Percentiles rank a stretch among this genome's conserved stretches.
These are phyloP conservation scores for Colletotrichum salicis DNA, from an alignment of 2,329 filamentous ascomycete genomes.

Conservation along the genomic window DNA sequence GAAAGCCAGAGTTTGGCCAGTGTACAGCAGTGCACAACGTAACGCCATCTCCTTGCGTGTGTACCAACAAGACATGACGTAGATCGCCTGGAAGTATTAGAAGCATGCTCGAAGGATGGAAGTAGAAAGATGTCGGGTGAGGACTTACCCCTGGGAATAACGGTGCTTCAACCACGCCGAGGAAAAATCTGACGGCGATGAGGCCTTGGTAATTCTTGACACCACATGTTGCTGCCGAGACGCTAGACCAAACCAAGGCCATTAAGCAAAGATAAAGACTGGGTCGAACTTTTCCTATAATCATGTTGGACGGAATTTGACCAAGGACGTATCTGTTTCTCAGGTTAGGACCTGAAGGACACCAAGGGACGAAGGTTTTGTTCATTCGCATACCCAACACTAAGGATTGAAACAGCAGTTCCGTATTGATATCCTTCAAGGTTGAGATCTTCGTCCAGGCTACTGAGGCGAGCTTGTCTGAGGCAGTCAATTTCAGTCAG, in stretches of 20 bases:
- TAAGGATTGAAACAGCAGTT: conserved; percentile 41
- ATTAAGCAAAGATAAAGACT: conserved; percentile 36
- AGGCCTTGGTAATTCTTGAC: conserved; percentile 37
- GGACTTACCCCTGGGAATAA: conserved; percentile 36
- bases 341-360: accelerated
- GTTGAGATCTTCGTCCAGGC: conserved; percentile 40
- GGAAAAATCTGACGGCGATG: conserved; percentile 35
- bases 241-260: conserved; percentile 36
- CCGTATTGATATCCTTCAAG: conserved; percentile 40
- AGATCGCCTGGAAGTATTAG: conserved; percentile 26
- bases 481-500: neutral
- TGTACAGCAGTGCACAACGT: conserved; percentile 40
- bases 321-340: conserved; percentile 29
- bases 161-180: conserved; percentile 36
- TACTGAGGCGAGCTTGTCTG: conserved; percentile 40
- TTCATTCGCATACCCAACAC: conserved; percentile 33
- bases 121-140: neutral
- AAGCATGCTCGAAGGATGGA: neutral
- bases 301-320: conserved; percentile 38
- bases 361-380: neutral
- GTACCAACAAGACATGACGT: conserved; percentile 41
- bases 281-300: conserved; percentile 35
- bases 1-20: conserved; percentile 39
- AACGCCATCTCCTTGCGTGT: conserved; percentile 41
- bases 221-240: conserved; percentile 36